These are phyloP conservation scores for Cryptococcus depauperatus DNA, from an alignment of 1,284 basidiomycete species.

Conservation along the genomic window DNA sequence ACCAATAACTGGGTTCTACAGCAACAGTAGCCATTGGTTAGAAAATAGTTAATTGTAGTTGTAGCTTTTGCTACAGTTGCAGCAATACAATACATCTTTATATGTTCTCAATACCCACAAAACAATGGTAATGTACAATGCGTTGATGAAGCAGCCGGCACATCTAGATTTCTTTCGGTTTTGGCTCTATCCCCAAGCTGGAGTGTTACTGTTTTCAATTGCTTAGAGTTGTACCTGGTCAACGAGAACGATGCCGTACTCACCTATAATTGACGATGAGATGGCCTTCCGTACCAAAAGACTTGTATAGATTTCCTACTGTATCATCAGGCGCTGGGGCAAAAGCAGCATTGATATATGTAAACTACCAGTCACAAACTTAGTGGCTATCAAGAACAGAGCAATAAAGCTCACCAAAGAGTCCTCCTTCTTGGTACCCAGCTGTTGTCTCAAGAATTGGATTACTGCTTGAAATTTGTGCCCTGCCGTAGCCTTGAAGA, in stretches of 20 bases:
- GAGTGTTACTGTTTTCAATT: constrained; percentile 30
- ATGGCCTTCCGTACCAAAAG: constrained; percentile 84
- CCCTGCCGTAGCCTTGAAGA: constrained; percentile 92
- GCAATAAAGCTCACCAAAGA: constrained; percentile 57
- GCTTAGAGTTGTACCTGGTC: not conserved
- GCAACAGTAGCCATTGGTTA: too few species aligned
- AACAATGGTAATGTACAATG: too few species aligned
- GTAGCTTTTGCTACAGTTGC: too few species aligned
- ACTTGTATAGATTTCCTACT: constrained; percentile 75
- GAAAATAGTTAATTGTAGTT: too few species aligned
- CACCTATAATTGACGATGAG: constrained; percentile 94
- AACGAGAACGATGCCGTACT: constrained; percentile 17
- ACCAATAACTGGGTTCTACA: too few species aligned
- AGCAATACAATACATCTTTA: too few species aligned
- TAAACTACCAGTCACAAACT: constrained; percentile 68
- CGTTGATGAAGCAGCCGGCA: too few species aligned
- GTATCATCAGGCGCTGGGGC: constrained; percentile 88
- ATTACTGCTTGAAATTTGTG: constrained; percentile 95
- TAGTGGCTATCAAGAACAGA: not conserved
- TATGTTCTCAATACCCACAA: too few species aligned
- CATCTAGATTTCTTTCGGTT: too few species aligned
- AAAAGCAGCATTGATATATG: constrained; percentile 97
- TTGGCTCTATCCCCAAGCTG: constrained; percentile 40
- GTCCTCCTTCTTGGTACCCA: constrained; percentile 80
- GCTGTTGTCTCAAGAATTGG: constrained; percentile 80